A percentile compares a stretch with the other conserved stretches of the same genome.
Conservation (phyloP, 305 asterid genomes). For the Fraxinus nigra region DNA sequence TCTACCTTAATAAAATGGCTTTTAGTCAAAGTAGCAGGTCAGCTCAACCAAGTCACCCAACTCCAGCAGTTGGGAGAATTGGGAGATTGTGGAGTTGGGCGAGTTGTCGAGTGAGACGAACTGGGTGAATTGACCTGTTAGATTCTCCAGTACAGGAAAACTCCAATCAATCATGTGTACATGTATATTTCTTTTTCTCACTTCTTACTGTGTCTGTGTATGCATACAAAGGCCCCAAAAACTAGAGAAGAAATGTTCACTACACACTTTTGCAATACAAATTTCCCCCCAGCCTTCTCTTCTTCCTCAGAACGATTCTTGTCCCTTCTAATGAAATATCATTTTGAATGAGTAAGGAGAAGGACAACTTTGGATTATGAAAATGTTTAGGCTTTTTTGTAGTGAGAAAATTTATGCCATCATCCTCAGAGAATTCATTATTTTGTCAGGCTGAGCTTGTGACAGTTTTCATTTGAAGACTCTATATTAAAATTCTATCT, state of each 20-base stretch:
- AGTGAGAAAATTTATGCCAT: neutral
- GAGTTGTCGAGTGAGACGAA: neutral
- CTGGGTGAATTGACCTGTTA: neutral
- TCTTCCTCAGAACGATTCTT: neutral
- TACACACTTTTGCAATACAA: neutral
- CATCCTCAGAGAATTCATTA: neutral
- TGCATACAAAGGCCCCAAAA: neutral
- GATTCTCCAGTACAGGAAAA: neutral
- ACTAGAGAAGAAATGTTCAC: neutral
- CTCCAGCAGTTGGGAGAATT: neutral
- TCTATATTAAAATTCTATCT: neutral
- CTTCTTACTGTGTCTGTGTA: neutral
- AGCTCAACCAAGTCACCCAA: neutral
- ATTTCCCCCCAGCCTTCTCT: neutral
- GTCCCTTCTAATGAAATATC: neutral
- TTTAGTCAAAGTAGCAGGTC: neutral
- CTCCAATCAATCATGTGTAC: neutral
- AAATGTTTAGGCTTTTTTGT: neutral
- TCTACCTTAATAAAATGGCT: neutral
- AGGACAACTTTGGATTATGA: neutral
- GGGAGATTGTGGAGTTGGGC: neutral
- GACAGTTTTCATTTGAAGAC: neutral
- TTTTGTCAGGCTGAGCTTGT: neutral
- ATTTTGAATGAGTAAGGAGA: neutral
- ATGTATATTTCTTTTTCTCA: neutral